phyloP scores from a whole-genome alignment of 2,329 filamentous ascomycete species.

The Cladosporium sp. region DNA sequence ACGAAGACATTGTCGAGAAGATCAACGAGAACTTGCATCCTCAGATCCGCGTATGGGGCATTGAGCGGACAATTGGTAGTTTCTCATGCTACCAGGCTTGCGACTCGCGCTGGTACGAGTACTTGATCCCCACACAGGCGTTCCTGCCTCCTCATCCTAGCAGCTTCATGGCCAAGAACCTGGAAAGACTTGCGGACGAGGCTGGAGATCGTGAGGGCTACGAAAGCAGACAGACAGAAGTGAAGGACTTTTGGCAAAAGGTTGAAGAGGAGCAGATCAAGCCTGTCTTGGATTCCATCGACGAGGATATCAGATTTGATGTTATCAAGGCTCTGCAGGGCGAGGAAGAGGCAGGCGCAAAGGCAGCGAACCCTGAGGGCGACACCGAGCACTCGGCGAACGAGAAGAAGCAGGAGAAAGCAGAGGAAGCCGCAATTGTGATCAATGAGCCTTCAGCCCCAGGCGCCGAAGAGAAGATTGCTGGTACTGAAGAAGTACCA shows the following conservation, averaged over 20 bases:
- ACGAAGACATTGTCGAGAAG: constrained; percentile 77
- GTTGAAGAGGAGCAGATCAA: constrained; percentile 77
- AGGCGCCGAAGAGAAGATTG: background rate
- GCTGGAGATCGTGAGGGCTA: constrained; percentile 67
- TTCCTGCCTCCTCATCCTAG: constrained; percentile 88
- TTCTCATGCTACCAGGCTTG: constrained; percentile 95
- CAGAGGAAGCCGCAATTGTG: constrained; percentile 11
- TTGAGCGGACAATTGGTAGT: constrained; percentile 78
- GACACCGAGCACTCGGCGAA: constrained; percentile 33
- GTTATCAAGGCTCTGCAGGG: constrained; percentile 59
- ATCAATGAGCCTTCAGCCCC: constrained; percentile 9
- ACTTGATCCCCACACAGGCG: constrained; percentile 88
- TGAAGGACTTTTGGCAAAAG: constrained; percentile 74
- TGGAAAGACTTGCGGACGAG: constrained; percentile 72
- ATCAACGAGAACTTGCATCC: constrained; percentile 81
- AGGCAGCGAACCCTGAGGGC: constrained; percentile 21
- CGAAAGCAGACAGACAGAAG: constrained; percentile 66
- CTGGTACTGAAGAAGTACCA: background rate
- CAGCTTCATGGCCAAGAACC: constrained; percentile 75
- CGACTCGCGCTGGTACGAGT: constrained; percentile 96
- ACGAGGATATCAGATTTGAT: constrained; percentile 57
- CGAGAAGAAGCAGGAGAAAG: constrained; percentile 9
- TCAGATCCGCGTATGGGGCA: constrained; percentile 94
- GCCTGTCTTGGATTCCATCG: constrained; percentile 56
- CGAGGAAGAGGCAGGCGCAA: constrained; percentile 32